phyloP scores from a whole-genome alignment of 495 filamentous ascomycete genomes.

The Acidiella bohemica region DNA sequence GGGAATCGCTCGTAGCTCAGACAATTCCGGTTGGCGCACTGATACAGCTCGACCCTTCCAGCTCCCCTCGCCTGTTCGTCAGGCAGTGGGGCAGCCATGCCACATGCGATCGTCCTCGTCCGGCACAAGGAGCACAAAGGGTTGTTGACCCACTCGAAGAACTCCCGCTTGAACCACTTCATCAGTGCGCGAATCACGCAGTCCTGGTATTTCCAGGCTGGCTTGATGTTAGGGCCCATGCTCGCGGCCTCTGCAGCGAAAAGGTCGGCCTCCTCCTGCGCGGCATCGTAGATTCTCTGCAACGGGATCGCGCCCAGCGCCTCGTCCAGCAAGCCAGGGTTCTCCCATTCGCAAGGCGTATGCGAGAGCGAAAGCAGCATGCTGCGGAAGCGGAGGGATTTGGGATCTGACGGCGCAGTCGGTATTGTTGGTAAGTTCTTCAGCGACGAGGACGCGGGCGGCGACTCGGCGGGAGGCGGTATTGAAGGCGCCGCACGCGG shows the following conservation, averaged over 20 bases:
- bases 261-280: slow-evolving; percentile 82
- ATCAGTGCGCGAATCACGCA: slow-evolving; percentile 85
- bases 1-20: slow-evolving; percentile 75
- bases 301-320: slow-evolving; percentile 74
- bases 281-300: slow-evolving; percentile 85
- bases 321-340: slow-evolving; percentile 89
- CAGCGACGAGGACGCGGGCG: slow-evolving; percentile 51
- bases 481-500: slow-evolving; percentile 2
- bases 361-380: slow-evolving; percentile 65
- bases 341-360: slow-evolving; percentile 87
- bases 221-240: slow-evolving; percentile 57
- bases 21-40: slow-evolving; percentile 60
- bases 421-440: slow-evolving; percentile 72
- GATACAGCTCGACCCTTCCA: slow-evolving; percentile 74
- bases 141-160: slow-evolving; percentile 96
- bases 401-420: slow-evolving; percentile 56
- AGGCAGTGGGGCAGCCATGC: slow-evolving; percentile 67
- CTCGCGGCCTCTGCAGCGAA: slow-evolving; percentile 75
- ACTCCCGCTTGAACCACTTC: slow-evolving; percentile 90
- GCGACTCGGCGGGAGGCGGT: no score
- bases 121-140: slow-evolving; percentile 69
- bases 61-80: slow-evolving; percentile 85
- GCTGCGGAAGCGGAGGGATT: slow-evolving; percentile 72
- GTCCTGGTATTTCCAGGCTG: slow-evolving; percentile 97
- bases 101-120: slow-evolving; percentile 68